Conservation (phyloP, 2,329 filamentous ascomycete genomes). For the Tothia fuscella region DNA sequence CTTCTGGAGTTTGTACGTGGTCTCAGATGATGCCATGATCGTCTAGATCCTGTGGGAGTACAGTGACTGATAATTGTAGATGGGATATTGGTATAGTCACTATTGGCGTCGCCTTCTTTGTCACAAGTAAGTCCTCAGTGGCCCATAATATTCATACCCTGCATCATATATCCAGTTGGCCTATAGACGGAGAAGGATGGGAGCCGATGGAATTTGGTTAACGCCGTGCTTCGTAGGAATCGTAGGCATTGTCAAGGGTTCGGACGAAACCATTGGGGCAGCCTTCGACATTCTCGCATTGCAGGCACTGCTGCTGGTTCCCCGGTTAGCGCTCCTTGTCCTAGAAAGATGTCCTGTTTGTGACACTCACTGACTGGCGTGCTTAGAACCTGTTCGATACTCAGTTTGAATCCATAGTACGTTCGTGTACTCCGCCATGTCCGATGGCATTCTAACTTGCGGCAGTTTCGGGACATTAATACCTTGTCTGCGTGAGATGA, state of each 20-base stretch:
- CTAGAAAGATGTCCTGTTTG: too few relatives aligned
- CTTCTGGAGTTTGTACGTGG: conserved; percentile 76
- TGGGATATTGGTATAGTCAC: conserved; percentile 53
- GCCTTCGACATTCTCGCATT: conserved; percentile 84
- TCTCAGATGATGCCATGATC: too few relatives aligned
- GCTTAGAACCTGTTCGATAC: conserved; percentile 64
- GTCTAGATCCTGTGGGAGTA: too few relatives aligned
- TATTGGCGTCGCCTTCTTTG: conserved; percentile 58
- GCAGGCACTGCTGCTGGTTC: conserved; percentile 81
- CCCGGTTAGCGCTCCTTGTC: conserved; percentile 46
- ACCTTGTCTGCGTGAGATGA: conserved; percentile 86
- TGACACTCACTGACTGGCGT: conserved; percentile 12
- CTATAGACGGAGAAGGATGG: too few relatives aligned
- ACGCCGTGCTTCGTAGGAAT: conserved; percentile 48
- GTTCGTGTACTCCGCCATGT: conserved; percentile 33
- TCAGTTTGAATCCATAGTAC: conserved; percentile 82
- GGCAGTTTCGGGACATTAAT: too few relatives aligned
- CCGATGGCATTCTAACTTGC: too few relatives aligned
- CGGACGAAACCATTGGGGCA: conserved; percentile 54
- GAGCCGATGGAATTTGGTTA: too few relatives aligned
- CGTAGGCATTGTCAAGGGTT: conserved; percentile 51
- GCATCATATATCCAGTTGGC: neutral
- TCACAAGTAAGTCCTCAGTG: conserved; percentile 47
- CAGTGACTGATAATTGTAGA: too few relatives aligned
- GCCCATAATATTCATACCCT: neutral